Evolutionary conservation across 768 basidiomycete species (phyloP), one percentile per base, ranked within the genome.

Genomic region (Podaxis sp.): DNA sequence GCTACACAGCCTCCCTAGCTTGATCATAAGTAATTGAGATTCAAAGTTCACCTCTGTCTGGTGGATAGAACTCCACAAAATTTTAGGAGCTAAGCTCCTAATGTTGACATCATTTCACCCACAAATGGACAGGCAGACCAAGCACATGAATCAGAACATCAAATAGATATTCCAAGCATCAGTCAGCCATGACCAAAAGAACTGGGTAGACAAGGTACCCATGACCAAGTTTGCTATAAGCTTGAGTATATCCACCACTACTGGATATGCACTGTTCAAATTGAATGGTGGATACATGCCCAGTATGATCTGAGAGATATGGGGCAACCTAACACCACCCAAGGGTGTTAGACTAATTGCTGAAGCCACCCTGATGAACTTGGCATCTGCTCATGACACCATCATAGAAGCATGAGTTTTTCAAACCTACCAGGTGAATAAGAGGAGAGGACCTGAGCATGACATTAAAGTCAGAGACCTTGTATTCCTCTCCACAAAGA

Each of bases 91-190:
- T 0, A 69, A 72, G 30, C 66, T 78, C 0, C 52, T 69, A 0
- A 74, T 80, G 72, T 79, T 69, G 2, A 77, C 69, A 5, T 74
- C 76, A 0, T 80, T 75, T 60, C 80, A 81, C 57, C 79, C 77
- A 0, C 76, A 80, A 55, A 80, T 76, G 1, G 77, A 80, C 64
- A 75, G 77, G 0, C 71, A 70, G 22, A 67, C 71, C 0, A 70
- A 74, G 65, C 59, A 70, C 8, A 70, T 67, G 0, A 79, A 74
- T 41, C 46, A 69, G 0, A 67, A 54, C 17, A 62, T 79, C 1
- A 67, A 64, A 0, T 75, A 78, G 58, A 76, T 78, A 4, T 68
- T 79, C 37, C 52, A 67, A 0, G 44, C 70, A 0, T 13, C 66
- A 0, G 64, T 77, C 0, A 12, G 54, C 0, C 67, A 70, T 0